phyloP scores from a whole-genome alignment of 352 stramenopile species.

The Achlya hypogyna region DNA sequence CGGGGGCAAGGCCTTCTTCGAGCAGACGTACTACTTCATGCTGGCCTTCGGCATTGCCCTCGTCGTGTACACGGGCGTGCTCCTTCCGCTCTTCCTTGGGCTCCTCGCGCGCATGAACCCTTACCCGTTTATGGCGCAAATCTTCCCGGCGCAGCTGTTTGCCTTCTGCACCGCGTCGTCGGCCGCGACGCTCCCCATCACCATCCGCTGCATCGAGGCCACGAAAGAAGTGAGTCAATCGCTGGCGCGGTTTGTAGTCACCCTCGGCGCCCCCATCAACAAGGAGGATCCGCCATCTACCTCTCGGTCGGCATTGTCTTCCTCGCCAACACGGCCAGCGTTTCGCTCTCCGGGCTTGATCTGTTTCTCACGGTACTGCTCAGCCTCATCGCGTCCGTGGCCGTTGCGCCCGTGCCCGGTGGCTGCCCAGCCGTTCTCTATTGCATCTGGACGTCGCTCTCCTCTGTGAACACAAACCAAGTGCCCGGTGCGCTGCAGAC shows the following conservation, averaged over 20 bases:
- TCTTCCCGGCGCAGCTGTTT: constrained; percentile 26
- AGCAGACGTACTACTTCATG: neutral
- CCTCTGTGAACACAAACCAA: neutral
- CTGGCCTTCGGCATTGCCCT: neutral
- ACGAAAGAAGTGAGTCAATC: constrained; percentile 21
- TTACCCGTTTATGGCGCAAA: constrained; percentile 24
- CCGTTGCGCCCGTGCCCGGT: constrained; percentile 24
- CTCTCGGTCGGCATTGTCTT: constrained; percentile 32
- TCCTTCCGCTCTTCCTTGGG: constrained; percentile 3
- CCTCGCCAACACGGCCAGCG: constrained; percentile 24
- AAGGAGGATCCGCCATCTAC: constrained; percentile 29
- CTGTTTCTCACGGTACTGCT: constrained; percentile 24
- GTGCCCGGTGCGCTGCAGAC: constrained; percentile 16
- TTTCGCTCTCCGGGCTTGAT: constrained; percentile 6
- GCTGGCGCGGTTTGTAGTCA: constrained; percentile 24
- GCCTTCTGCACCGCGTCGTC: constrained; percentile 27
- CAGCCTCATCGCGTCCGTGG: constrained; percentile 25
- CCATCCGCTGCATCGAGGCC: constrained; percentile 24
- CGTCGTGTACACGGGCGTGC: neutral
- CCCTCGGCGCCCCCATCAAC: constrained; percentile 25
- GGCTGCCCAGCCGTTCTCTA: constrained; percentile 23
- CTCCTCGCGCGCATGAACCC: constrained; percentile 15
- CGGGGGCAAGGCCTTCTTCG: neutral
- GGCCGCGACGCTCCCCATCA: constrained; percentile 24
- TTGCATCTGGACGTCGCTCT: constrained; percentile 26